Evolutionary conservation across 192 early-diverging fungal species (phyloP), one percentile per base, ranked within the genome.

Genomic region (Diversispora epigaea): DNA sequence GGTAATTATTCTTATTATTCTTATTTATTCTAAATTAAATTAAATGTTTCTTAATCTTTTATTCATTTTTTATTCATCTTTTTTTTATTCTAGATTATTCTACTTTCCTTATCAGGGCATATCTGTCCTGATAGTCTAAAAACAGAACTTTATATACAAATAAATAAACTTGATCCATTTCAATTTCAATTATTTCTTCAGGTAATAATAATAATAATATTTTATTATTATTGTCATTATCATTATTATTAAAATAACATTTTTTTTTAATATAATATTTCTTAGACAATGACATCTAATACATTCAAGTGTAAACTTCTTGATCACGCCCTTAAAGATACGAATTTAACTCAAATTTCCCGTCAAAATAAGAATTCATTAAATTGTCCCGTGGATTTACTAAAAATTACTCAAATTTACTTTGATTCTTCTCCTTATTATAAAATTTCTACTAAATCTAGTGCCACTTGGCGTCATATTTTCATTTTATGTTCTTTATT

Each of bases 71-170:
- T n/a, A n/a, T n/a, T n/a, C n/a, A 54, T 55, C 25, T 6, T 12
- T 70, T 40, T 71, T 32, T 45, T 52, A n/a, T 56, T 71, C 12
- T 15, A 73, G 71, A 73, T 73, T 22, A 73, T 73, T 60, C 15
- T 73, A 5, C 71, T 73, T 61, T 73, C 71, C 9, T 60, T 61
- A 32, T 55, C 71, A 44, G 71, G 71, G 46, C 3, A 52, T 44
- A 73, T 73, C 32, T 73, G 71, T 55, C 12, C 32, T 21, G 56
- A 44, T 14, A 61, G 50, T 5, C 45, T 73, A 21, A 61, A 43
- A 32, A 21, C 14, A 44, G 71, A 73, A 58, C 11, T 60, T 0
- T 73, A 73, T 61, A 17, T 61, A 17, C 57, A 56, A 21, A 73
- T 49, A 1, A 73, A 60, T 22, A 62, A 49, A 44, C 44, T 73